phyloP scores from a whole-genome alignment of 345 rosid genomes.

The Microcos paniculata region DNA sequence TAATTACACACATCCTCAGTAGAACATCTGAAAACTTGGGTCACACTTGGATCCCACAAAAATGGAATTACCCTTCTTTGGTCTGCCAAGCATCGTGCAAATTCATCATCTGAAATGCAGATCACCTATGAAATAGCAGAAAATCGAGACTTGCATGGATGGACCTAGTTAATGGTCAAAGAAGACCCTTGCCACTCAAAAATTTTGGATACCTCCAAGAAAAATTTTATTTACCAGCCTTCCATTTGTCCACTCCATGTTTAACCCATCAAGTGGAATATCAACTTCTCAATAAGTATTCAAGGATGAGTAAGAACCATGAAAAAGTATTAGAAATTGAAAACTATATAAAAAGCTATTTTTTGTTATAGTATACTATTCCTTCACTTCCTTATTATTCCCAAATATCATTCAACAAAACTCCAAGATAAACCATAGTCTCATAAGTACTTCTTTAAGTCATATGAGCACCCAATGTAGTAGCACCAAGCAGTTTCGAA shows the following conservation, averaged over 20 bases:
- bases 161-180: background rate
- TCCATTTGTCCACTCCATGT: background rate
- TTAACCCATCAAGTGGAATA: constrained; percentile 3
- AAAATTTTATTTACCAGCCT: background rate
- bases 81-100: background rate
- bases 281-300: background rate
- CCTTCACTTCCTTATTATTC: background rate
- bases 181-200: background rate
- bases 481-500: background rate
- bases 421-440: background rate
- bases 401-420: background rate
- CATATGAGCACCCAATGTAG: background rate
- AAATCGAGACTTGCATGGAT: background rate
- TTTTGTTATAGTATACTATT: background rate
- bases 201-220: background rate
- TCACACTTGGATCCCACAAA: background rate
- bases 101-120: background rate
- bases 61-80: background rate
- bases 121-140: background rate
- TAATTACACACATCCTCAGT: background rate
- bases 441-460: background rate
- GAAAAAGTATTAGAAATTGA: background rate
- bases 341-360: background rate
- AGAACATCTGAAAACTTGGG: background rate
- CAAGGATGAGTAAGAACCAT: background rate